These are phyloP conservation scores for Trypethelium eluteriae DNA, from an alignment of 495 filamentous ascomycete species.

Conservation along the genomic window DNA sequence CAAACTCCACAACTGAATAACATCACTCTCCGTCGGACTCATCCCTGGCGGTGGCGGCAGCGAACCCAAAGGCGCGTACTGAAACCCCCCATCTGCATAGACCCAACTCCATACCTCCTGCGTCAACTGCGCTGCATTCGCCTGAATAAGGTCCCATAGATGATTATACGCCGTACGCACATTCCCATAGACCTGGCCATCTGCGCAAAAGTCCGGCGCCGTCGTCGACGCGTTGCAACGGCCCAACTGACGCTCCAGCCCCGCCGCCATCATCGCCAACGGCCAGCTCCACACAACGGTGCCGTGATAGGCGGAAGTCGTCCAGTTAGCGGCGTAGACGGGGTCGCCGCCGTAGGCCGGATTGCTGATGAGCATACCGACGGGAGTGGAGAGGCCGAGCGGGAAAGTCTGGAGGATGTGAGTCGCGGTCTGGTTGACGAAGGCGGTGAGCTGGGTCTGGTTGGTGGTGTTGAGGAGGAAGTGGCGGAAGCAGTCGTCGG, in stretches of 20 bases:
- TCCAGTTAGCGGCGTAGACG: constrained; percentile 44
- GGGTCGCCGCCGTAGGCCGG: constrained; percentile 50
- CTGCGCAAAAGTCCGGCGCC: constrained; percentile 47
- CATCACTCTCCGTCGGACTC: constrained; percentile 43
- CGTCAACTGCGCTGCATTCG: constrained; percentile 45
- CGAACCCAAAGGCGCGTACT: constrained; percentile 45
- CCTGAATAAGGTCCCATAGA: constrained; percentile 54
- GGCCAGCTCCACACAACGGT: constrained; percentile 62
- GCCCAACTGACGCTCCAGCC: constrained; percentile 37
- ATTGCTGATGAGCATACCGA: constrained; percentile 54
- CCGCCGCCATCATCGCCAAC: constrained; percentile 56
- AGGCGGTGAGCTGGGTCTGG: constrained; percentile 48
- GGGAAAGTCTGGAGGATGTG: constrained; percentile 53
- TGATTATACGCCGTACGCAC: constrained; percentile 50
- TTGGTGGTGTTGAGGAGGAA: constrained; percentile 56
- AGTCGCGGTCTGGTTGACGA: constrained; percentile 49
- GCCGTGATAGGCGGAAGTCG: constrained; percentile 53
- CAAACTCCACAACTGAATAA: constrained; percentile 51
- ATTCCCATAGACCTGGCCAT: constrained; percentile 41
- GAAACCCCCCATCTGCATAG: constrained; percentile 44
- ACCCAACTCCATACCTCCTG: constrained; percentile 59
- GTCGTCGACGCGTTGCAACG: constrained; percentile 29
- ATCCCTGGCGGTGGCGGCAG: constrained; percentile 46
- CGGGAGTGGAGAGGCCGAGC: constrained; percentile 49
- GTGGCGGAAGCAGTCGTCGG: constrained; percentile 56